phyloP scores from a whole-genome alignment of 1,284 basidiomycete genomes.

The Ustanciosporium gigantosporum region DNA sequence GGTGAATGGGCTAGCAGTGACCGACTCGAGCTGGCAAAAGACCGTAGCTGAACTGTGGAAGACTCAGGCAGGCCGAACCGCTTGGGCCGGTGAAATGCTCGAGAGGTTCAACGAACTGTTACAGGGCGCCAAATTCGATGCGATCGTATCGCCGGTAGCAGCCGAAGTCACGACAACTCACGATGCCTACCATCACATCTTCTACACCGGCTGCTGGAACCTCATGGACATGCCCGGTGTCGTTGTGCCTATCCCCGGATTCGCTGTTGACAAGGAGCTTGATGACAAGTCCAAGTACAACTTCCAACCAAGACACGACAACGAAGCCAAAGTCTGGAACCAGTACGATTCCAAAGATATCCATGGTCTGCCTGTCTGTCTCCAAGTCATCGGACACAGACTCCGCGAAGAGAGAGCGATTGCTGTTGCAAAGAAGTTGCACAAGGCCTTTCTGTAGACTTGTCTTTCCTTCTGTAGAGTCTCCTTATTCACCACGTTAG shows the following conservation, averaged over 20 bases:
- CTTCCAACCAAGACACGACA: slow-evolving; percentile 5
- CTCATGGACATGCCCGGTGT: slow-evolving; percentile 40
- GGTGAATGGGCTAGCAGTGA: slow-evolving; percentile 21
- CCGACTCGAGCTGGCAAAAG: slow-evolving; percentile 2
- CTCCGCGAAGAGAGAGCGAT: slow-evolving; percentile 31
- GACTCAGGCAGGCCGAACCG: slow-evolving; percentile 25
- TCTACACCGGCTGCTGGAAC: slow-evolving; percentile 45
- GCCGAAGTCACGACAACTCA: slow-evolving; percentile 26
- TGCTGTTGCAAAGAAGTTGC: slow-evolving; percentile 26
- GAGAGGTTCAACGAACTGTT: slow-evolving; percentile 11
- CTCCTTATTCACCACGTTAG: no score
- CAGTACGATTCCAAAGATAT: slow-evolving; percentile 34
- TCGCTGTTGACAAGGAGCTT: slow-evolving; percentile 14
- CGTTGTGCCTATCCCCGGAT: slow-evolving; percentile 10
- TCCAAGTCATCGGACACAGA: slow-evolving; percentile 36
- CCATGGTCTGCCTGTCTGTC: slow-evolving; percentile 21
- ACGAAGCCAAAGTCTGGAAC: slow-evolving; percentile 23
- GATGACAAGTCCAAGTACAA: slow-evolving; percentile 3
- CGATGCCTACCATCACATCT: slow-evolving; percentile 38
- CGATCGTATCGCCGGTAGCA: slow-evolving; percentile 31
- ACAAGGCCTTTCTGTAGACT: slow-evolving; percentile 14
- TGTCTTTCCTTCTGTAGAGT: no score
- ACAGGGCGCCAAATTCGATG: slow-evolving; percentile 17
- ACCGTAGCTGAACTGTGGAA: slow-evolving; percentile 31
- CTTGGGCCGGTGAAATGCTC: slow-evolving; percentile 28